Evolutionary conservation across 768 basidiomycete genomes (phyloP), one percentile per base, ranked within the genome.

Genomic region (Tulasnella sp.): DNA sequence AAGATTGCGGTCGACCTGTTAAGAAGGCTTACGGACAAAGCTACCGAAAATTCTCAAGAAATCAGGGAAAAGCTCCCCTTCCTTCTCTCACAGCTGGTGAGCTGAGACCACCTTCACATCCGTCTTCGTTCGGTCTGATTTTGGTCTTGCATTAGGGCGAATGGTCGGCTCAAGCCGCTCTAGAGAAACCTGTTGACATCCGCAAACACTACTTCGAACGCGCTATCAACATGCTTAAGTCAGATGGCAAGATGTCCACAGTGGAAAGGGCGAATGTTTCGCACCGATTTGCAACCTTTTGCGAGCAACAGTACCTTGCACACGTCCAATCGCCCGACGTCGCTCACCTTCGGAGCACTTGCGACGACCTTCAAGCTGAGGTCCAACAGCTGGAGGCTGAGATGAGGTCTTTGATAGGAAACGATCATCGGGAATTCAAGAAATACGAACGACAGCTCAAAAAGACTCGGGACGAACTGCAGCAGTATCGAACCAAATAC

Each of bases 121-220:
- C 17, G 34, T 32, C 67, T 3, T 26, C 26, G 5, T 7, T 6
- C 3, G 11, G 34, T 35, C 52, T 47, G 6, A 41, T 11, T 29
- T 6, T 12, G 0, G 34, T 42, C 22, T 62, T 12, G 19, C 32
- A 39, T 69, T 75, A 98, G 94, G 97, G 96, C 11, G 84, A 89
- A 12, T 99, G 97, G 97, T 89, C 87, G 29, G 86, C 92, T 7
- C 88, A 92, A 76, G 94, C 97, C 1, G 91, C 90, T 72, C 79
- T 96, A 34, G 89, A 90, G 76, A 90, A 90, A 63, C 88, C 94
- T 0, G 82, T 84, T 17, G 85, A 88, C 35, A 94, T 97, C 68
- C 85, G 86, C 74, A 77, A 81, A 0, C 82, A 84, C 3, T 95
- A 87, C 78, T 98, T 98, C 78, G 81, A 85, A 19, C 83, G 84